Evolutionary conservation across 2,329 filamentous ascomycete species (phyloP), one percentile per base, ranked within the genome.

Genomic region (Calonectria hongkongensis): DNA sequence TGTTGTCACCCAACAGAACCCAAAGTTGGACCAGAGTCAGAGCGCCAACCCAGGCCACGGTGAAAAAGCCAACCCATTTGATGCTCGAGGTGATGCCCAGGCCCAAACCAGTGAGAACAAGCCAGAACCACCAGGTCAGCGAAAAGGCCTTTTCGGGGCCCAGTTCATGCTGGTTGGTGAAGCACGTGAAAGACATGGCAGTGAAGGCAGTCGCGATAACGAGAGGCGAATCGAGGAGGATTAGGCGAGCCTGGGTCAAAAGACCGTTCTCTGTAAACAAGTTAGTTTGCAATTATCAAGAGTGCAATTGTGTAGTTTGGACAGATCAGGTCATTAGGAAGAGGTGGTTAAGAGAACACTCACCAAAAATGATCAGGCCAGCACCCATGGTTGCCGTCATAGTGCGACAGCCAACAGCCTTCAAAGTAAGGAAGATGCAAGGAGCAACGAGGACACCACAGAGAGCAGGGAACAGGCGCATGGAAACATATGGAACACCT

Each of bases 51-150:
- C 97, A 99, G 62, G 96, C 97, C 84, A 98, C 98, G 75, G 97
- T 99, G 88, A 99, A 98, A 66, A 99, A 89, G 64, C 97, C 97
- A 81, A 99, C 97, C 97, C 97, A 99, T 88, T 99, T 99, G 81
- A 98, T 96, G 86, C 96, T 98, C 74, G 93, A 91, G 9, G 97
- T 98, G 64, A 96, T 93, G 74, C 97, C 97, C 64, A 99, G 89
- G 45, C 94, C 94, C 51, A 99, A 87, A 79, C 97, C 97, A 54
- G 94, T 97, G 82, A 95, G 92, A 70, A 90, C 89, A 68, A 99
- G 90, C 96, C 97, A 99, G 87, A 98, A 98, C 97, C 97, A 99
- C 97, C 97, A 99, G 80, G 92, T 93, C 10, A 94, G 90, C 77
- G 92, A 89, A 87, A 99, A 99, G 25, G 97, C 96, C 85, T 95